Evolutionary conservation across 345 rosid species (phyloP).

Genomic region (Aquilaria yunnanensis): DNA sequence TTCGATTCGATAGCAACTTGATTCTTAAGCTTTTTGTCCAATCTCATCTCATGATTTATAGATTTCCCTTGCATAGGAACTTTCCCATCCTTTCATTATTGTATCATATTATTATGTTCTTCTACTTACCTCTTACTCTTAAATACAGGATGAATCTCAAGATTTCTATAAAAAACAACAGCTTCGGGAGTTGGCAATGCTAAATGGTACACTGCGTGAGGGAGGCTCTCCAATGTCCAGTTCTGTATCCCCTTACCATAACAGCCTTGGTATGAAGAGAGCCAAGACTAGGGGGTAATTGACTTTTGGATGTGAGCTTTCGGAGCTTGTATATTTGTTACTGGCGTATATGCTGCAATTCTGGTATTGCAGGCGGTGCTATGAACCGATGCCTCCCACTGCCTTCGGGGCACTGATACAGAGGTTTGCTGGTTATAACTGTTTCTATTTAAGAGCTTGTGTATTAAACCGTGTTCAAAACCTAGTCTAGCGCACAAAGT

Average conservation of each 20-base stretch:
- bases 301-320: slow-evolving; percentile 16
- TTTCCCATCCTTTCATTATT: background rate
- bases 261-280: slow-evolving; percentile 92
- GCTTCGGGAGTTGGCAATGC: slow-evolving; percentile 89
- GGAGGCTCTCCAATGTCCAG: slow-evolving; percentile 97
- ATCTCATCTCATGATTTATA: background rate
- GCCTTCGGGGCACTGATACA: slow-evolving; percentile 41
- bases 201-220: slow-evolving; percentile 84
- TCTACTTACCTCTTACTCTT: background rate
- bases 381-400: slow-evolving; percentile 31
- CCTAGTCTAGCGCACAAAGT: no score
- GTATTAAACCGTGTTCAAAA: background rate
- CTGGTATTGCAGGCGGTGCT: slow-evolving; percentile 20
- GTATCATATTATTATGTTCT: background rate
- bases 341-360: slow-evolving; percentile 24
- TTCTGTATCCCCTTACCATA: slow-evolving; percentile 78
- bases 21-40: no score
- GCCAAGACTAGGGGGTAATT: slow-evolving; percentile 85
- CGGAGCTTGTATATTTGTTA: slow-evolving; percentile 23
- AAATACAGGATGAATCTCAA: slow-evolving; percentile 78
- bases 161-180: slow-evolving; percentile 97
- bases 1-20: no score
- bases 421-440: slow-evolving; percentile 31
- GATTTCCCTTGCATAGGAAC: background rate
- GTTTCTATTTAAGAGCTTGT: slow-evolving; percentile 25